These are phyloP conservation scores for Physaria fendleri DNA, from an alignment of 345 rosid genomes.

Conservation along the genomic window DNA sequence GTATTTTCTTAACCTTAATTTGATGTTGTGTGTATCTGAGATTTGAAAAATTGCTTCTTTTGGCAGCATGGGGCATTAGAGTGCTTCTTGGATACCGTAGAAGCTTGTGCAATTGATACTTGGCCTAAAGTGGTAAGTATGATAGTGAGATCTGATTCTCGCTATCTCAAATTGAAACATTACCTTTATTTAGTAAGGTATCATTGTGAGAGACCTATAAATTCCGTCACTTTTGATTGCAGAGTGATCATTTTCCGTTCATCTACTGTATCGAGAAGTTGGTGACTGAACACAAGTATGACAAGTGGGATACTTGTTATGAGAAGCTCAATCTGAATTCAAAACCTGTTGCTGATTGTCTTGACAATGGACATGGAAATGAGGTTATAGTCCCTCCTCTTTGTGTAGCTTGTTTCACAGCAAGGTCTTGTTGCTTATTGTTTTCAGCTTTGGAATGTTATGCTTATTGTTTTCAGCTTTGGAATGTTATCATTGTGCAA, in stretches of 20 bases:
- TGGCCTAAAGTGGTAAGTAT: conserved; percentile 68
- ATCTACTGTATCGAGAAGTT: conserved; percentile 66
- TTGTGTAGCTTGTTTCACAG: not conserved
- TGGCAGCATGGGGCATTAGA: conserved; percentile 83
- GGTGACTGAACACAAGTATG: conserved; percentile 43
- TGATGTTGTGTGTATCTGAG: not conserved
- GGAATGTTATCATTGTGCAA: not conserved
- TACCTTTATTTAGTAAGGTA: not conserved
- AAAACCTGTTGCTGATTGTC: conserved; percentile 54
- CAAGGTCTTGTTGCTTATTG: not conserved
- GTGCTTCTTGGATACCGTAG: conserved; percentile 77
- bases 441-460: not conserved
- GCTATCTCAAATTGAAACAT: not conserved
- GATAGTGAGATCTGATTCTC: conserved; percentile 2
- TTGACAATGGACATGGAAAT: conserved; percentile 48
- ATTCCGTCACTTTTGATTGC: conserved; percentile 23
- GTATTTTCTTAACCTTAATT: not conserved
- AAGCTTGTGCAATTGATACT: conserved; percentile 73
- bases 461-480: not conserved
- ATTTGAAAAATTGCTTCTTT: not conserved
- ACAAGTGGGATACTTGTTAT: conserved; percentile 74
- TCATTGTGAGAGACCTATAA: not conserved
- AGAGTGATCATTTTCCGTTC: conserved; percentile 72
- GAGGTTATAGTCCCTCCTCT: conserved; percentile 38
- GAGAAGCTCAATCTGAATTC: conserved; percentile 51